Evolutionary conservation across 2,329 filamentous ascomycete genomes (phyloP).

Genomic region (Hyphodiscus sp.): DNA sequence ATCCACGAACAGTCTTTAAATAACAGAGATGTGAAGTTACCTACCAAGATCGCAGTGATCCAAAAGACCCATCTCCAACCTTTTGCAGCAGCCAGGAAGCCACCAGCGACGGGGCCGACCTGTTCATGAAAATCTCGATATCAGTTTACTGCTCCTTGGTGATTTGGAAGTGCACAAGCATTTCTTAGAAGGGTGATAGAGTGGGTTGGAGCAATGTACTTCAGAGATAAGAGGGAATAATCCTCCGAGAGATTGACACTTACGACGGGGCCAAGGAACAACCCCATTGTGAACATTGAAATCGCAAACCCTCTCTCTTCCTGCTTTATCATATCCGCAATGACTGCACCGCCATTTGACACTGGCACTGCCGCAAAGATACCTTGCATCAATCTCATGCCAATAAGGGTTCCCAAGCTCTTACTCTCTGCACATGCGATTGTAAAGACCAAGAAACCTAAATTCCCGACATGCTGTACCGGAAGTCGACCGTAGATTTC

Average conservation of each 20-base stretch:
- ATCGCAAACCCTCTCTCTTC: constrained; percentile 8
- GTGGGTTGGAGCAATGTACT: no score
- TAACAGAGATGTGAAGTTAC: constrained; percentile 7
- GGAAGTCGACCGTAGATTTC: constrained; percentile 50
- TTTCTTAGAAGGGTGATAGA: no score
- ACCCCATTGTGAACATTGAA: constrained; percentile 4
- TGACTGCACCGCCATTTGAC: constrained; percentile 35
- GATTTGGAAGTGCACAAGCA: no score
- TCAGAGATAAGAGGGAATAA: no score
- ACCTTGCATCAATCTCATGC: constrained; percentile 55
- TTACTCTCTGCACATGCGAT: constrained; percentile 46
- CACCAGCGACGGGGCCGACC: constrained; percentile 29
- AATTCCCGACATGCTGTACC: constrained; percentile 45
- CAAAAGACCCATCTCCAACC: constrained; percentile 34
- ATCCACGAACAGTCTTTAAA: no score
- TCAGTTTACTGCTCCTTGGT: no score
- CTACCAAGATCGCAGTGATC: constrained; percentile 30
- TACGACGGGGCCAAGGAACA: constrained; percentile 28
- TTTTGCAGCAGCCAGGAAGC: constrained; percentile 27
- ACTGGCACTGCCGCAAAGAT: constrained; percentile 48
- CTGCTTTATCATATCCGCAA: constrained; percentile 3
- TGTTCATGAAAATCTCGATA: no score
- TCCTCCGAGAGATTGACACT: no score
- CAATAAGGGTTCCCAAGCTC: constrained; percentile 42
- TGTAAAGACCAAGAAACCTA: constrained; percentile 43